A percentile compares a stretch with the other conserved stretches of the same genome.
Evolutionary conservation across 495 filamentous ascomycete genomes (phyloP).

Genomic region (Neurospora sp.): DNA sequence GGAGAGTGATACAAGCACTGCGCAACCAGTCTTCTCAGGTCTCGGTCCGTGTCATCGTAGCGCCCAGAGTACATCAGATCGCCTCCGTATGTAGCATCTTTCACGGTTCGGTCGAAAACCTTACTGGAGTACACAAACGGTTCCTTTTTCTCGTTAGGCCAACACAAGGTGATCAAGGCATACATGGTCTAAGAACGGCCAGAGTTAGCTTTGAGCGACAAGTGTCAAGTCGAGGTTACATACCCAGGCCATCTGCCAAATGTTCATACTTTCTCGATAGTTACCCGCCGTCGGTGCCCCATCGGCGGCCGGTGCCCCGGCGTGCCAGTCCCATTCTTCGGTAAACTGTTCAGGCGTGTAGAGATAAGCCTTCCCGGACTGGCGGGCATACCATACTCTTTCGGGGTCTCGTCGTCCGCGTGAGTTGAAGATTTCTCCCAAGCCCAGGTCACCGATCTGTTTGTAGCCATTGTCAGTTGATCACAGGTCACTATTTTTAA

Average conservation of each 20-base stretch:
- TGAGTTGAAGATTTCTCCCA: not conserved
- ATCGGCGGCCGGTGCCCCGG: not conserved
- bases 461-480: not conserved
- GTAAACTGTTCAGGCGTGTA: not conserved
- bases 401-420: not conserved
- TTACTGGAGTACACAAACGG: not conserved
- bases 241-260: not conserved
- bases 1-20: not conserved
- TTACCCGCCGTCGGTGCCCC: not conserved
- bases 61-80: not conserved
- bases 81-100: not conserved
- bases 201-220: not conserved
- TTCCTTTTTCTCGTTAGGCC: not conserved
- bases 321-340: not conserved
- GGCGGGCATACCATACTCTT: not conserved
- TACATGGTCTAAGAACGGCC: not conserved
- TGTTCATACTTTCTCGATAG: not conserved
- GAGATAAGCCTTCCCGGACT: not conserved
- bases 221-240: not conserved
- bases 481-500: not conserved
- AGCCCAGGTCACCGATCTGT: not conserved
- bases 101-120: not conserved
- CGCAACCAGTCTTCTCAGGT: not conserved
- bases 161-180: not conserved
- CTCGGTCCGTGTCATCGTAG: not conserved